Conservation (phyloP, 495 filamentous ascomycete genomes). For the Lasiosphaeriaceae sp. region DNA sequence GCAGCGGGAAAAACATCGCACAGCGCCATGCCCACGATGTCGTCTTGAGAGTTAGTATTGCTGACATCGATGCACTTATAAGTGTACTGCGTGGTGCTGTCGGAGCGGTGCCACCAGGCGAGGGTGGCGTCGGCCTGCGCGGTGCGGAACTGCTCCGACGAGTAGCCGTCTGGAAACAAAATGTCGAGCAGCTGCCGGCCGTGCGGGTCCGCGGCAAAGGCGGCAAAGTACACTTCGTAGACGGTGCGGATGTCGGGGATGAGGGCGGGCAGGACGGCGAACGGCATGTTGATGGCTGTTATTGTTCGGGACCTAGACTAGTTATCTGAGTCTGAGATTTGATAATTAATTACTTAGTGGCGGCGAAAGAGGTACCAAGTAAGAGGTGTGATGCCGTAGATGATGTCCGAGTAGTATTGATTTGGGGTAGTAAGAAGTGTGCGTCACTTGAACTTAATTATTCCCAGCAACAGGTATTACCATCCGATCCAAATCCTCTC, state of each 20-base stretch:
- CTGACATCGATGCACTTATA: constrained; percentile 38
- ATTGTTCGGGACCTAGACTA: too few species aligned
- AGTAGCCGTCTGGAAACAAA: constrained; percentile 28
- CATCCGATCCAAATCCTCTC: too few species aligned
- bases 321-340: too few species aligned
- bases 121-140: constrained; percentile 31
- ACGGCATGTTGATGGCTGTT: constrained; percentile 24
- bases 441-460: too few species aligned
- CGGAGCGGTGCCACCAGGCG: constrained; percentile 29
- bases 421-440: too few species aligned
- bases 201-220: constrained; percentile 26
- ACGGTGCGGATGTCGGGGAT: constrained; percentile 36
- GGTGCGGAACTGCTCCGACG: constrained; percentile 28
- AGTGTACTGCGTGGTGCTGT: constrained; percentile 27
- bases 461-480: too few species aligned
- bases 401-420: too few species aligned
- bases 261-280: constrained; percentile 36
- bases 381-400: too few species aligned
- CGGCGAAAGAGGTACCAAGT: too few species aligned
- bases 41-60: too few species aligned
- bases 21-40: constrained; percentile 34
- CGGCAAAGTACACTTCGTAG: constrained; percentile 40
- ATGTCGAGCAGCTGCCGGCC: constrained; percentile 28
- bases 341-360: too few species aligned
- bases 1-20: constrained; percentile 27